Percentiles rank a stretch among this genome's conserved stretches.
phyloP scores from a whole-genome alignment of 768 basidiomycete species.

The Pulveroboletus sp. region DNA sequence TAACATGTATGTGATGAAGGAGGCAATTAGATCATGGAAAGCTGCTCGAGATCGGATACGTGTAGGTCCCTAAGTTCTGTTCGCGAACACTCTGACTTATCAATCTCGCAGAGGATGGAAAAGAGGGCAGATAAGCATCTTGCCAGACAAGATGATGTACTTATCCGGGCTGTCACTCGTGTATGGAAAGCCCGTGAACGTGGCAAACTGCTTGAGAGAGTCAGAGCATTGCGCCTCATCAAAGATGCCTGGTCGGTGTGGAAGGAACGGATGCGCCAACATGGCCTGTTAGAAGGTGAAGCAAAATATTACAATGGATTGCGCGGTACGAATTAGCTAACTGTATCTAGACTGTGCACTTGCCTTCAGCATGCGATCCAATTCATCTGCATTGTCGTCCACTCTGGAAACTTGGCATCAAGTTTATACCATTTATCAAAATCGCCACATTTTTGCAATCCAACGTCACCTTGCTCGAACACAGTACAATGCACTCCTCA shows the following conservation, averaged over 20 bases:
- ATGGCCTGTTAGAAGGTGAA: slow-evolving; percentile 45
- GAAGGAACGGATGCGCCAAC: slow-evolving; percentile 40
- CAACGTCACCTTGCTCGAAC: slow-evolving; percentile 31
- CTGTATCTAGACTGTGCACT: slow-evolving; percentile 41
- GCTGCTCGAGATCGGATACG: slow-evolving; percentile 43
- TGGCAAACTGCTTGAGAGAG: slow-evolving; percentile 51
- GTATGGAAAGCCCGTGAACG: slow-evolving; percentile 70
- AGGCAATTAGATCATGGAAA: slow-evolving; percentile 52
- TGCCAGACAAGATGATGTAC: slow-evolving; percentile 51
- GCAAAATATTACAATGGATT: neutral
- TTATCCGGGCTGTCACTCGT: slow-evolving; percentile 53
- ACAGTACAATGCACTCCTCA: slow-evolving; percentile 44
- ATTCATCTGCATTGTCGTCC: slow-evolving; percentile 35
- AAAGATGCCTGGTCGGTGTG: slow-evolving; percentile 48
- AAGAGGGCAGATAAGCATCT: slow-evolving; percentile 53
- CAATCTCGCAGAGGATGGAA: slow-evolving; percentile 45
- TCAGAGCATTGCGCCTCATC: slow-evolving; percentile 42
- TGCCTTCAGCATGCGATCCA: slow-evolving; percentile 44
- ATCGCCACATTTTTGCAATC: slow-evolving; percentile 43
- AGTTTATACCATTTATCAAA: slow-evolving; percentile 40
- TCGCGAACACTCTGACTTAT: slow-evolving; percentile 8
- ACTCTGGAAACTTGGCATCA: slow-evolving; percentile 45
- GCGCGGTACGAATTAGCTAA: slow-evolving; percentile 13
- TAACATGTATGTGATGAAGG: slow-evolving; percentile 40
- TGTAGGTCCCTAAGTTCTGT: slow-evolving; percentile 33